Conservation (phyloP, 2,329 filamentous ascomycete species). For the Pleoardoris graminearum region DNA sequence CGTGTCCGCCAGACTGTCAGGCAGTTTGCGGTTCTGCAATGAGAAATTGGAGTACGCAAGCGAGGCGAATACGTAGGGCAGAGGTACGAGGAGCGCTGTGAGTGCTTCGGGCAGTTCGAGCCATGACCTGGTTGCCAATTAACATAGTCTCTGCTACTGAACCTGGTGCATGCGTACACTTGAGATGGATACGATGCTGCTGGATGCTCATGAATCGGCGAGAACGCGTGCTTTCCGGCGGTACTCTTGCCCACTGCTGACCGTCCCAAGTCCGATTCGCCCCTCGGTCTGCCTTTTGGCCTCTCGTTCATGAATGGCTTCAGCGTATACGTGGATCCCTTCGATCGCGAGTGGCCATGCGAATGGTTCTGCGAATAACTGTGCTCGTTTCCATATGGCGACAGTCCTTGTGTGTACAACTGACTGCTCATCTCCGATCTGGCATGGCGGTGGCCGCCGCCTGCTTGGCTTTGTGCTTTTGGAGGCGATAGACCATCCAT, state of each 20-base stretch:
- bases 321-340: conserved; percentile 34
- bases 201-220: conserved; percentile 40
- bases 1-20: conserved; percentile 30
- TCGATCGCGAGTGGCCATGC: conserved; percentile 30
- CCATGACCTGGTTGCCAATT: conserved; percentile 32
- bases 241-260: conserved; percentile 31
- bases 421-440: conserved; percentile 44
- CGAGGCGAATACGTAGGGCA: conserved; percentile 54
- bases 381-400: conserved; percentile 34
- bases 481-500: conserved; percentile 27
- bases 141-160: background rate
- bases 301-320: conserved; percentile 35
- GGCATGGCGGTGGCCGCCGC: conserved; percentile 32
- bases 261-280: conserved; percentile 52
- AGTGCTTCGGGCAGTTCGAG: conserved; percentile 51
- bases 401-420: conserved; percentile 33
- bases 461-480: conserved; percentile 19
- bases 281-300: conserved; percentile 45
- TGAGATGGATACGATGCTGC: conserved; percentile 18
- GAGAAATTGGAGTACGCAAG: conserved; percentile 47
- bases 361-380: conserved; percentile 30
- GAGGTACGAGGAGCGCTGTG: conserved; percentile 55
- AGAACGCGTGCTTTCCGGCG: conserved; percentile 34
- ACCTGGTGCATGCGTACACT: conserved; percentile 25
- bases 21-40: conserved; percentile 19